A percentile compares a stretch with the other conserved stretches of the same genome.
phyloP scores from a whole-genome alignment of 345 rosid genomes.

The Schrenkiella parvula region DNA sequence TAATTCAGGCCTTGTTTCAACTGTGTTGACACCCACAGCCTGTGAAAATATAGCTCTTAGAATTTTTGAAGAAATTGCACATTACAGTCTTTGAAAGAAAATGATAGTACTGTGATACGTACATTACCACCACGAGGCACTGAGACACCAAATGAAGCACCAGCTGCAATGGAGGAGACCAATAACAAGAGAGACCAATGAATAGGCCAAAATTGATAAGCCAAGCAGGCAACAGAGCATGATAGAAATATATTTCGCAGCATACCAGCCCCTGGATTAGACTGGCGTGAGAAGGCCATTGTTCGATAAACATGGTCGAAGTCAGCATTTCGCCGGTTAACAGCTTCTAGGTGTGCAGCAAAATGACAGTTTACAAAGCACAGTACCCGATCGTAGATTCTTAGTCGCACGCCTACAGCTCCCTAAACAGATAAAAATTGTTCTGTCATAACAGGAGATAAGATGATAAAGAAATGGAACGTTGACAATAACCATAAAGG shows the following conservation, averaged over 20 bases:
- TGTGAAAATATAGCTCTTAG: constrained; percentile 20
- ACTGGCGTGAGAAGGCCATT: constrained; percentile 56
- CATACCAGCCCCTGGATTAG: constrained; percentile 66
- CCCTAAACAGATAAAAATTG: constrained; percentile 45
- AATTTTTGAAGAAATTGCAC: background rate
- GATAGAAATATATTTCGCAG: constrained; percentile 54
- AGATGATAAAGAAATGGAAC: background rate
- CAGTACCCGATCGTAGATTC: constrained; percentile 65
- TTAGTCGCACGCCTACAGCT: constrained; percentile 76
- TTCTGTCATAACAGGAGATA: background rate
- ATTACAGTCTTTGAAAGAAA: constrained; percentile 8
- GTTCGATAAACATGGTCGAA: constrained; percentile 73
- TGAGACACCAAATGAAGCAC: constrained; percentile 57
- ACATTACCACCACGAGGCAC: constrained; percentile 58
- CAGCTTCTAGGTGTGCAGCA: constrained; percentile 87
- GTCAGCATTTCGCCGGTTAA: constrained; percentile 69
- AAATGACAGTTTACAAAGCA: constrained; percentile 87
- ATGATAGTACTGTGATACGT: too few species aligned
- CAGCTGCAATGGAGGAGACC: constrained; percentile 80
- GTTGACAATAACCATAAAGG: background rate
- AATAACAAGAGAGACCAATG: constrained; percentile 74
- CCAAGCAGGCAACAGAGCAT: constrained; percentile 58
- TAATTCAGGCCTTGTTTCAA: constrained; percentile 60
- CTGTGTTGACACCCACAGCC: constrained; percentile 41
- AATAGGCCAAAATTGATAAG: constrained; percentile 61